Percentiles rank a stretch among this genome's conserved stretches.
phyloP scores from a whole-genome alignment of 768 basidiomycete genomes.

The Lactarius psammicola region DNA sequence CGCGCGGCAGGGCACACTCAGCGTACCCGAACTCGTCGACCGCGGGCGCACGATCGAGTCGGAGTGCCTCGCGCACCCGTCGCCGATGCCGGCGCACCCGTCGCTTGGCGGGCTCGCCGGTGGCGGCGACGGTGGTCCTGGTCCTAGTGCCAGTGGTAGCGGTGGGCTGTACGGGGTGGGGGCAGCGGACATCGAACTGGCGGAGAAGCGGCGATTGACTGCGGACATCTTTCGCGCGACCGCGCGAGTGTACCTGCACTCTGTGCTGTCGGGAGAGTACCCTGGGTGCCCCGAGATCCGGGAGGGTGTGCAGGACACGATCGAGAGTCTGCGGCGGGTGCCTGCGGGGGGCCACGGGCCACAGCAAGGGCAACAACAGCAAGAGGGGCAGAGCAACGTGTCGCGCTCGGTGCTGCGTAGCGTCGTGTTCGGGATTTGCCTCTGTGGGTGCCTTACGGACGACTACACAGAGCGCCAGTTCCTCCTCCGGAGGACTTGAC shows the following conservation, averaged over 20 bases:
- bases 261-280: slow-evolving; percentile 71
- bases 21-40: slow-evolving; percentile 57
- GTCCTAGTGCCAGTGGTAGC: not conserved
- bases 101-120: slow-evolving; percentile 11
- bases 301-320: slow-evolving; percentile 51
- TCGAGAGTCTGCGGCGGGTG: slow-evolving; percentile 45
- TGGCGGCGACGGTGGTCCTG: not conserved
- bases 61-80: slow-evolving; percentile 41
- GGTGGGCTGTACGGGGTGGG: slow-evolving; percentile 10
- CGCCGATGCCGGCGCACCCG: slow-evolving; percentile 16
- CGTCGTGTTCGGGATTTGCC: slow-evolving; percentile 75
- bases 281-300: slow-evolving; percentile 65
- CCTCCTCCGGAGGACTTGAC: slow-evolving; percentile 47
- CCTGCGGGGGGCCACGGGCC: slow-evolving; percentile 32
- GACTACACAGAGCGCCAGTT: slow-evolving; percentile 42
- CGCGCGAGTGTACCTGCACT: slow-evolving; percentile 70
- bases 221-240: slow-evolving; percentile 65
- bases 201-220: slow-evolving; percentile 39
- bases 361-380: not conserved
- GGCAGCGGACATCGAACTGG: slow-evolving; percentile 31
- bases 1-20: slow-evolving; percentile 45
- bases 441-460: slow-evolving; percentile 69
- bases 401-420: slow-evolving; percentile 63
- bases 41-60: slow-evolving; percentile 53
- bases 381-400: slow-evolving; percentile 27